Evolutionary conservation across 441 rosid genomes (phyloP).

Genomic region (Jatropha multifida): DNA sequence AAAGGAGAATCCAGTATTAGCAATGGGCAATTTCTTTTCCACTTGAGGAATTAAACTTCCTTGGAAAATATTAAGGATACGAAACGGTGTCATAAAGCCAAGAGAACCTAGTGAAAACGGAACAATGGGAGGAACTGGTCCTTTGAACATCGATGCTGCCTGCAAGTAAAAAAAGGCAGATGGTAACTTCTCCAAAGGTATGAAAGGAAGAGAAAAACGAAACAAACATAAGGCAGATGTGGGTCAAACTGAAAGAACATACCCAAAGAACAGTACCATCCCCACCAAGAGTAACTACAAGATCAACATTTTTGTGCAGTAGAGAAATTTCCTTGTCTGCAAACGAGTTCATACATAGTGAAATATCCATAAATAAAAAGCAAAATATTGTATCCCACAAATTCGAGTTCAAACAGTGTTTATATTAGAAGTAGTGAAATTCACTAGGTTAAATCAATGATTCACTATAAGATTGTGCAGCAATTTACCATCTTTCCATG

Average conservation of each 20-base stretch:
- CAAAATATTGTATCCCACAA: background rate
- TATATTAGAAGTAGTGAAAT: constrained; percentile 51
- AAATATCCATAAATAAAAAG: constrained; percentile 6
- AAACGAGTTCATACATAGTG: constrained; percentile 20
- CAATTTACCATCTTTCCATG: constrained; percentile 91
- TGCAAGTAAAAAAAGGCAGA: constrained; percentile 37
- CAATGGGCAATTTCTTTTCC: background rate
- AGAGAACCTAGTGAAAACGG: constrained; percentile 96
- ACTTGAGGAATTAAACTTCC: constrained; percentile 3
- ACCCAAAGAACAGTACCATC: constrained; percentile 99
- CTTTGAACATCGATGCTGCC: constrained; percentile 97
- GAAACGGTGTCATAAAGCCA: constrained; percentile 85
- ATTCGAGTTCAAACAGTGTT: background rate
- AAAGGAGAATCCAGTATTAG: constrained; percentile 7
- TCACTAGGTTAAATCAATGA: background rate
- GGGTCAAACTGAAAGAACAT: constrained; percentile 28
- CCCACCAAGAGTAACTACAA: constrained; percentile 97
- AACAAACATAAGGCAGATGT: background rate
- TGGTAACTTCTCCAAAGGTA: constrained; percentile 15
- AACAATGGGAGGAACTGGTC: constrained; percentile 96
- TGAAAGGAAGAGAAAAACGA: constrained; percentile 15
- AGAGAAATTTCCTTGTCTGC: constrained; percentile 56
- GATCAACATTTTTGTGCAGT: constrained; percentile 86
- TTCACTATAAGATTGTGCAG: background rate
- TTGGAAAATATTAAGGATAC: constrained; percentile 47